phyloP scores from a whole-genome alignment of 306 rosid species.

The Sechiopsis laciniata region DNA sequence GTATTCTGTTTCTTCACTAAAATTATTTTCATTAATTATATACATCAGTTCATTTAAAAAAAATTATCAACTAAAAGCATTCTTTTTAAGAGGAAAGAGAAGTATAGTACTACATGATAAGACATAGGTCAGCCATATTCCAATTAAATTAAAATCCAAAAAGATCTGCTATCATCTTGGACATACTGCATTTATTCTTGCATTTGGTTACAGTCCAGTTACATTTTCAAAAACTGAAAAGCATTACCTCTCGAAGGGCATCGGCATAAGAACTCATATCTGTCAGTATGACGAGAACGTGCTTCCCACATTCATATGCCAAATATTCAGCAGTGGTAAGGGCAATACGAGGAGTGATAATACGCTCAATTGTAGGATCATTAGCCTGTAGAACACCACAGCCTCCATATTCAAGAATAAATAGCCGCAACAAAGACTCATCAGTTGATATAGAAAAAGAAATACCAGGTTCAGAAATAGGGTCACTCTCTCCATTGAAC shows the following conservation, averaged over 20 bases:
- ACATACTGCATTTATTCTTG: neutral
- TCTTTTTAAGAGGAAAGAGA: neutral
- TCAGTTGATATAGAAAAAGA: neutral
- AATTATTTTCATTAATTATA: no score
- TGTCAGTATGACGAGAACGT: slow-evolving; percentile 95
- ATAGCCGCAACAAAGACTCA: neutral
- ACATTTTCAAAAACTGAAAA: no score
- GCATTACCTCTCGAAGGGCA: slow-evolving; percentile 97
- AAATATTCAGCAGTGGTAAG: slow-evolving; percentile 98
- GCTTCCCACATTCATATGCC: slow-evolving; percentile 99
- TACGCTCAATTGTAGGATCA: slow-evolving; percentile 98
- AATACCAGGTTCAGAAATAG: slow-evolving; percentile 94
- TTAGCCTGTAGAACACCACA: slow-evolving; percentile 67
- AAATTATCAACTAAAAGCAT: neutral
- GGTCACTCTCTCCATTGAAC: slow-evolving; percentile 99
- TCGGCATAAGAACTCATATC: slow-evolving; percentile 99
- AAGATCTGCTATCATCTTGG: neutral
- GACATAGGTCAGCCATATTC: neutral
- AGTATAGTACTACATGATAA: neutral
- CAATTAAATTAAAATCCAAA: neutral
- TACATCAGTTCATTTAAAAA: neutral
- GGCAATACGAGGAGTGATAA: slow-evolving; percentile 98
- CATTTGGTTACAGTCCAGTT: no score
- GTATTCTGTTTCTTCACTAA: neutral
- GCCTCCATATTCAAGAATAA: slow-evolving; percentile 1